phyloP scores from a whole-genome alignment of 257 asterid genomes.

The Solanum habrochaites region DNA sequence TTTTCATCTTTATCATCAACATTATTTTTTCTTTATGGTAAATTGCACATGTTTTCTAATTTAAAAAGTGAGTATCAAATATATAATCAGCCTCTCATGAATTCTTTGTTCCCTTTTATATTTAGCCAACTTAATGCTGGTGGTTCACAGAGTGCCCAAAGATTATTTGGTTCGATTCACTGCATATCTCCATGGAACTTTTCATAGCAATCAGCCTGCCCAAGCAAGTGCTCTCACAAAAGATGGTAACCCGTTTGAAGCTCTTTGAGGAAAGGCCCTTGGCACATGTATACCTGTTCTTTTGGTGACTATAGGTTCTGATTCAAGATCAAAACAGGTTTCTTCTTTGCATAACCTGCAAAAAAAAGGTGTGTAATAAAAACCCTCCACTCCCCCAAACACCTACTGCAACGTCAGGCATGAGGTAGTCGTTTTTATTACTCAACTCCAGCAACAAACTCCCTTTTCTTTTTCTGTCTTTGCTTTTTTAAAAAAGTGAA shows the following conservation, averaged over 20 bases:
- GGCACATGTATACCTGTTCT: not conserved
- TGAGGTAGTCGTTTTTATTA: not conserved
- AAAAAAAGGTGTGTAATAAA: not conserved
- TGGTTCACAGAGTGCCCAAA: not conserved
- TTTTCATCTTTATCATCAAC: not conserved
- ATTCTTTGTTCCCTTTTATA: not conserved
- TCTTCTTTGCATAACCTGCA: not conserved
- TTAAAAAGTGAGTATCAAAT: not conserved
- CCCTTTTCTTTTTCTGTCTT: no score
- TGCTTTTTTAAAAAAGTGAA: no score
- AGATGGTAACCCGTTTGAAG: not conserved
- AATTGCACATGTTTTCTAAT: no score
- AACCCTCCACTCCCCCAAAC: not conserved
- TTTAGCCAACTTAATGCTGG: not conserved
- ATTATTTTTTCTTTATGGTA: not conserved
- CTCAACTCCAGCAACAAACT: not conserved
- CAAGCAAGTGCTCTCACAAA: not conserved
- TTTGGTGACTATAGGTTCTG: not conserved
- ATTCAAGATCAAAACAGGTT: not conserved
- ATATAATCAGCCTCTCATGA: not conserved
- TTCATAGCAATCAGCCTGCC: not conserved
- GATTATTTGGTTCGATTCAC: not conserved
- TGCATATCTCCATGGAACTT: not conserved
- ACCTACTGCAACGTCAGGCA: not conserved
- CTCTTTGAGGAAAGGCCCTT: not conserved